Base-by-base conservation (phyloP, 1,284 basidiomycete genomes). In the Volvariella surrecta region DNA sequence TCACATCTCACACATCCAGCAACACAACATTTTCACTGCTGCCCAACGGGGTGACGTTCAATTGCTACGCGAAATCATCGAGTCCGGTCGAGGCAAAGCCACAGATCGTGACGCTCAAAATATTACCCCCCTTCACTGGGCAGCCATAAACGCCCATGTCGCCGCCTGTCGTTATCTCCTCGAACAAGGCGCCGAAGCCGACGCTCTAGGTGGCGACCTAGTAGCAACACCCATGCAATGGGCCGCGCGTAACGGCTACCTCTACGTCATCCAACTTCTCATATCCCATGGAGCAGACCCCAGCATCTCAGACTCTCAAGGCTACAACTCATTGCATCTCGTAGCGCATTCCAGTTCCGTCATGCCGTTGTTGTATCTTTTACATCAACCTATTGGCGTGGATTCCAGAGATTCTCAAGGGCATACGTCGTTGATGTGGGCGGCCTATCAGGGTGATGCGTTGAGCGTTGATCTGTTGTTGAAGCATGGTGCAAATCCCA, bases 391-490 rank as follows among this genome's bases (percentile, higher is more conserved):
- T 1, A 77, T 96, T 48, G 82, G 80, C 28, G 83, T 95, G 41
- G 92, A 96, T 58, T 84, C 85, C 35, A 75, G 82, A 35, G 96
- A 99, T 61, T 70, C 81, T 1, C 89, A 93, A 56, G 95, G 95
- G 0, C 96, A 99, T 58, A 98, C 95, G 0, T 76, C 90, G 0
- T 74, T 99, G 43, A 97, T 98, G 90, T 99, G 96, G 96, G 96
- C 96, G 1, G 91, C 93, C 3, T 99, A 98, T 65, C 96, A 99
- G 60, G 95, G 95, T 37, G 96, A 99, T 56, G 93, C 91, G 1
- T 77, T 99, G 17, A 93, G 89, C 0, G 91, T 99, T 2, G 91
- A 97, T 50, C 65, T 99, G 24, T 66, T 99, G 15, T 73, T 99
- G 42, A 79, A 84, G 45, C 89, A 95, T 52, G 92, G 92, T 6